Evolutionary conservation across 2,329 filamentous ascomycete genomes (phyloP).

Genomic region (Stromatinia cepivora): DNA sequence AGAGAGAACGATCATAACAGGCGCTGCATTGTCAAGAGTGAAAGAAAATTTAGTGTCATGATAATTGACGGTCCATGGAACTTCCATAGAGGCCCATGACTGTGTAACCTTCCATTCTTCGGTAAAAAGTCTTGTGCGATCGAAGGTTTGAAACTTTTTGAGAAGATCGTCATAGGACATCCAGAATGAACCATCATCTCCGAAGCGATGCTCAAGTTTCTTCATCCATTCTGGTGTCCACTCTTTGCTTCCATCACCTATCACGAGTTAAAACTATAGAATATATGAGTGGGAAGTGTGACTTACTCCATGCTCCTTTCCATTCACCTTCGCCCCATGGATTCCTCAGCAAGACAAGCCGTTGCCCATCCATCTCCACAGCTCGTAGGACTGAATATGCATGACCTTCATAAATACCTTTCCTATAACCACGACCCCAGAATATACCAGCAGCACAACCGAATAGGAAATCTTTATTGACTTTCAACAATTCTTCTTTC

Average conservation of each 20-base stretch:
- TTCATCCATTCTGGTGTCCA: conserved; percentile 60
- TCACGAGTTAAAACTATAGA: conserved; percentile 18
- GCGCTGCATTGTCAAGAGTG: conserved; percentile 53
- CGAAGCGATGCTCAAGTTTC: conserved; percentile 60
- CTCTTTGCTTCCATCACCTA: conserved; percentile 57
- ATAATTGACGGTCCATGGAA: conserved; percentile 61
- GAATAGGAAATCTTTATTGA: conserved; percentile 78
- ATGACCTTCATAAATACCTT: conserved; percentile 57
- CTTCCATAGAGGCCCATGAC: conserved; percentile 60
- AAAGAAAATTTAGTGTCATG: conserved; percentile 62
- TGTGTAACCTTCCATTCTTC: conserved; percentile 59
- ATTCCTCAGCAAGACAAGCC: conserved; percentile 54
- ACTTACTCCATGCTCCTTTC: conserved; percentile 54
- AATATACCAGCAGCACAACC: conserved; percentile 56
- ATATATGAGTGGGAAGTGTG: background rate
- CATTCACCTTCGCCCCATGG: conserved; percentile 62
- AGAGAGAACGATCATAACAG: conserved; percentile 59
- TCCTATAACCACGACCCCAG: conserved; percentile 45
- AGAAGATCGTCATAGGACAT: conserved; percentile 63
- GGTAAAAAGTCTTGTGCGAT: conserved; percentile 62
- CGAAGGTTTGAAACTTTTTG: conserved; percentile 59
- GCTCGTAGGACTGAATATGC: conserved; percentile 61
- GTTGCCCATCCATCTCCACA: conserved; percentile 52
- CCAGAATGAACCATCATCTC: conserved; percentile 64
- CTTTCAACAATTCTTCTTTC: conserved; percentile 75